A percentile compares a stretch with the other conserved stretches of the same genome.
phyloP scores from a whole-genome alignment of 2,329 filamentous ascomycete species.

The Phoma sp. region DNA sequence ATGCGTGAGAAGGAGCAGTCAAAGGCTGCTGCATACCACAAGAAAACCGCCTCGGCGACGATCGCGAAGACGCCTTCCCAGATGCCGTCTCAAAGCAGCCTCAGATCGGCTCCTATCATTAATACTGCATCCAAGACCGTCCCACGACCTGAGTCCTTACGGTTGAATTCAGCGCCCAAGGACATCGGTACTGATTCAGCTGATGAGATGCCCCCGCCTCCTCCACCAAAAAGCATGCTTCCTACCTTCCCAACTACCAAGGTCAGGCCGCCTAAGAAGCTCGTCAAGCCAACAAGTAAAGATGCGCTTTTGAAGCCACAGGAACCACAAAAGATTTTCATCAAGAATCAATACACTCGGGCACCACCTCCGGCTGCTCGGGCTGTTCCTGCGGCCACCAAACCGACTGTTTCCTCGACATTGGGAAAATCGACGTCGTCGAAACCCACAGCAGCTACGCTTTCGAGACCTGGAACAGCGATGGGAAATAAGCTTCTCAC shows the following conservation, averaged over 20 bases:
- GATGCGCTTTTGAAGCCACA: slow-evolving; percentile 65
- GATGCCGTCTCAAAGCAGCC: slow-evolving; percentile 44
- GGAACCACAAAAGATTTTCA: slow-evolving; percentile 65
- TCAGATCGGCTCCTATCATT: slow-evolving; percentile 50
- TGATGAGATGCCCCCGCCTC: slow-evolving; percentile 66
- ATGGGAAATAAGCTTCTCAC: slow-evolving; percentile 30
- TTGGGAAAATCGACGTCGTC: slow-evolving; percentile 25
- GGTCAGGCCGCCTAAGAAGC: slow-evolving; percentile 53
- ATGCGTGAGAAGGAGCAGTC: slow-evolving; percentile 72
- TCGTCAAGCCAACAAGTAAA: slow-evolving; percentile 65
- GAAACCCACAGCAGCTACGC: slow-evolving; percentile 56
- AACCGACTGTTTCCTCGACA: slow-evolving; percentile 32
- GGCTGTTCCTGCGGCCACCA: slow-evolving; percentile 47
- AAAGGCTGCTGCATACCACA: slow-evolving; percentile 61
- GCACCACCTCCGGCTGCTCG: slow-evolving; percentile 62
- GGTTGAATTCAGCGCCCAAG: slow-evolving; percentile 34
- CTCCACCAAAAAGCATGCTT: slow-evolving; percentile 58
- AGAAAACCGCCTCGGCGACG: slow-evolving; percentile 44
- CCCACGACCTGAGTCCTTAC: slow-evolving; percentile 30
- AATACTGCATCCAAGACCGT: slow-evolving; percentile 37
- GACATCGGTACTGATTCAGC: slow-evolving; percentile 49
- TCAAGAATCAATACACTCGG: slow-evolving; percentile 59
- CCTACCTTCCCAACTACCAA: slow-evolving; percentile 54
- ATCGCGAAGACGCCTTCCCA: slow-evolving; percentile 59
- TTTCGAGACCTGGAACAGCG: slow-evolving; percentile 44